A percentile compares a stretch with the other conserved stretches of the same genome.
Evolutionary conservation across 2,329 filamentous ascomycete genomes (phyloP).

Genomic region (Fusarium chaquense): DNA sequence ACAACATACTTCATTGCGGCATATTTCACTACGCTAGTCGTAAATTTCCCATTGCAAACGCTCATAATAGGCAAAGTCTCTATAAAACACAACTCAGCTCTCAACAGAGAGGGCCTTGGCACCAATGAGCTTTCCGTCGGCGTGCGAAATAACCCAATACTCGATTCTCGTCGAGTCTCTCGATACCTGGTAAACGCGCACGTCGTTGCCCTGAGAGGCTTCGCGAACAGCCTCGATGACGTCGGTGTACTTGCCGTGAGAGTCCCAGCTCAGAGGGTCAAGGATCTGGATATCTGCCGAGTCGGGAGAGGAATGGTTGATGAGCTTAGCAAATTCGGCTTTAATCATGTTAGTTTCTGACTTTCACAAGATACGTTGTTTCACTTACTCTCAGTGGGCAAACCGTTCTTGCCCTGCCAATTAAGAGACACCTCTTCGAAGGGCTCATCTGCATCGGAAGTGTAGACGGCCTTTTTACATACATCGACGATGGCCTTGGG

Average conservation of each 20-base stretch:
- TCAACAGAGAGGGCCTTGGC: constrained; percentile 84
- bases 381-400: constrained; percentile 72
- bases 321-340: constrained; percentile 78
- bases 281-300: constrained; percentile 73
- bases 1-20: not conserved
- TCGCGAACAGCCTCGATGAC: constrained; percentile 76
- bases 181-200: constrained; percentile 80
- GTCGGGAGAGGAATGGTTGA: constrained; percentile 67
- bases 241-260: constrained; percentile 74
- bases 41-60: constrained; percentile 3
- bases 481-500: constrained; percentile 68
- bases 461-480: constrained; percentile 71
- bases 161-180: constrained; percentile 74
- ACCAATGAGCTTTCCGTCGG: constrained; percentile 75
- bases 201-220: constrained; percentile 72
- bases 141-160: constrained; percentile 82
- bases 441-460: constrained; percentile 86
- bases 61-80: not conserved
- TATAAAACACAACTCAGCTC: constrained; percentile 46
- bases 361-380: not conserved
- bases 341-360: constrained; percentile 16
- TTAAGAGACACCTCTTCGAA: constrained; percentile 81
- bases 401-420: constrained; percentile 63
- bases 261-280: constrained; percentile 79
- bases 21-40: not conserved